Evolutionary conservation across 805 yeast species (phyloP).

Genomic region (Saturnispora dispora): DNA sequence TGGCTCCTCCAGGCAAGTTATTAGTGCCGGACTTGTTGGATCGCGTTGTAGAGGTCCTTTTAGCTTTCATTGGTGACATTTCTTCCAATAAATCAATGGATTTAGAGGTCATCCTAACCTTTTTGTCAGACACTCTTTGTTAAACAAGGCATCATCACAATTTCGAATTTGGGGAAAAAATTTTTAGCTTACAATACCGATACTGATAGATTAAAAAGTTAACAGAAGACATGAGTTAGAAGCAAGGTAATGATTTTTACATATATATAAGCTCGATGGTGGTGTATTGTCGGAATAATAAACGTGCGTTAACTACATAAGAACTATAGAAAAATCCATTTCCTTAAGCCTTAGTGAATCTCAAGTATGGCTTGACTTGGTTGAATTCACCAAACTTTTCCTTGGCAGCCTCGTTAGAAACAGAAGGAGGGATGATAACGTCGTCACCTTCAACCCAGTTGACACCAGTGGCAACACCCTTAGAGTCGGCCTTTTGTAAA

Average conservation of each 20-base stretch:
- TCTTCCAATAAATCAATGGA: not conserved
- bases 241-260: too few species aligned
- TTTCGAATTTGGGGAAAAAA: not conserved
- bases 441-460: constrained; percentile 88
- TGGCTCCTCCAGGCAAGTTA: not conserved
- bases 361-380: constrained; percentile 84
- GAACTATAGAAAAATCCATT: not conserved
- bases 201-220: too few species aligned
- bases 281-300: not conserved
- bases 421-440: constrained; percentile 84
- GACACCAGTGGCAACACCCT: constrained; percentile 83
- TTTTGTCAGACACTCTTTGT: not conserved
- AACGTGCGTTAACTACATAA: not conserved
- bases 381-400: constrained; percentile 79
- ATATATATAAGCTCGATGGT: too few species aligned
- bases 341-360: constrained; percentile 39
- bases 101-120: not conserved
- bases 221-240: too few species aligned
- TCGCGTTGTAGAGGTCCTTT: not conserved
- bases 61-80: constrained; percentile 1
- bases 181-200: not conserved
- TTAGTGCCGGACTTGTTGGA: not conserved
- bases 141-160: not conserved
- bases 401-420: constrained; percentile 69
- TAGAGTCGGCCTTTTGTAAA: constrained; percentile 73